Percentiles rank a stretch among this genome's conserved stretches.
Evolutionary conservation across 2,329 filamentous ascomycete species (phyloP).

Genomic region (Acrocalymma vagum): DNA sequence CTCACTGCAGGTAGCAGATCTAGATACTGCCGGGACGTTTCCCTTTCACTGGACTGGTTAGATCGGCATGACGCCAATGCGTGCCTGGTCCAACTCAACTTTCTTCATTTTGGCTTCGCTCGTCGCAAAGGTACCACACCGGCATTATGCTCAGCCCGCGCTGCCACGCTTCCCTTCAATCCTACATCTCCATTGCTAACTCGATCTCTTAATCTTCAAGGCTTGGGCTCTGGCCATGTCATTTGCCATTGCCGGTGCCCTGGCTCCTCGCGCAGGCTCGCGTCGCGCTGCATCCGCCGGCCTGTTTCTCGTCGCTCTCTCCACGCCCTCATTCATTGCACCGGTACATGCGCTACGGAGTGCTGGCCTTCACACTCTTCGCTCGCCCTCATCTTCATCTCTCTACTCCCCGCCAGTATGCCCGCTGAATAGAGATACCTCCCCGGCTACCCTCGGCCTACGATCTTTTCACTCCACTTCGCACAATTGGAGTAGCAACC

Average conservation of each 20-base stretch:
- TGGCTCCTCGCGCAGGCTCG: too few species aligned
- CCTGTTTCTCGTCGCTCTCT: constrained; percentile 41
- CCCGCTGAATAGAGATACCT: constrained; percentile 37
- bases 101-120: constrained; percentile 27
- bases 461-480: constrained; percentile 41
- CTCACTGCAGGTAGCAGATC: too few species aligned
- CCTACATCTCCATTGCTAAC: constrained; percentile 26
- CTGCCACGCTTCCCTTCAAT: constrained; percentile 10
- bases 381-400: constrained; percentile 17
- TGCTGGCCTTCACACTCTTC: constrained; percentile 20
- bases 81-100: constrained; percentile 38
- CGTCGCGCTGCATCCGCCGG: constrained; percentile 34
- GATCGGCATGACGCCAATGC: constrained; percentile 42
- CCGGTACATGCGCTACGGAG: constrained; percentile 30
- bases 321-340: constrained; percentile 35
- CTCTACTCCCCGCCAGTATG: constrained; percentile 38
- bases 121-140: constrained; percentile 32
- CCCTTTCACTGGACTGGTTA: constrained; percentile 29
- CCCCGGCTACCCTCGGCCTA: constrained; percentile 35
- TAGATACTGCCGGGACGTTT: too few species aligned
- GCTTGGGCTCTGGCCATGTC: constrained; percentile 49
- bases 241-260: constrained; percentile 40
- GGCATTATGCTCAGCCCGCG: constrained; percentile 22
- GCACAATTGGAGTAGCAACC: constrained; percentile 31
- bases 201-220: constrained; percentile 26